Percentiles rank a stretch among this genome's conserved stretches.
Conservation (phyloP, 2,329 filamentous ascomycete genomes). For the Paecilomyces sp. region DNA sequence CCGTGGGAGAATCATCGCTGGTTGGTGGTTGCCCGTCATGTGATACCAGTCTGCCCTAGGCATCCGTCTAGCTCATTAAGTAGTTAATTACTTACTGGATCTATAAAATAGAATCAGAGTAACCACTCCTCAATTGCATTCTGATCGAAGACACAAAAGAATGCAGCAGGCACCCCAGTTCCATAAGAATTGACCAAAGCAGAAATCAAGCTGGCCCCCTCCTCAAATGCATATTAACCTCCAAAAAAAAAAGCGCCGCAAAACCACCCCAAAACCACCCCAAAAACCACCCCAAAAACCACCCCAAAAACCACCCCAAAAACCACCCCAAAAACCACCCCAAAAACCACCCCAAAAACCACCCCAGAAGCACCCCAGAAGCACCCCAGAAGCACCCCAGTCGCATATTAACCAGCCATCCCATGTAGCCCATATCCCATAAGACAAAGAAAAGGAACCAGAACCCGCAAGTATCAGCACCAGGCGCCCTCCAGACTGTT, state of each 20-base stretch:
- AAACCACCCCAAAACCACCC: too few species aligned
- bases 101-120: too few species aligned
- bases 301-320: too few species aligned
- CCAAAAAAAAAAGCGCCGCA: too few species aligned
- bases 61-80: background rate
- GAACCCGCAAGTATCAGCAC: background rate
- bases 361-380: too few species aligned
- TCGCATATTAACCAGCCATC: too few species aligned
- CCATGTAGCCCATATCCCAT: background rate
- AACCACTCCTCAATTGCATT: too few species aligned
- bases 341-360: too few species aligned
- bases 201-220: background rate
- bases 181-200: background rate
- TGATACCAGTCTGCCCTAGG: background rate
- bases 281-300: too few species aligned
- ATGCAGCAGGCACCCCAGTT: background rate
- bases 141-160: background rate
- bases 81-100: background rate
- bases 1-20: background rate
- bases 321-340: too few species aligned
- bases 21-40: background rate
- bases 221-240: too few species aligned
- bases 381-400: too few species aligned
- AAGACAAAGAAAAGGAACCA: background rate
- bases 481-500: background rate